These are phyloP conservation scores for Crotalaria pallida DNA, from an alignment of 306 rosid species.

Conservation along the genomic window DNA sequence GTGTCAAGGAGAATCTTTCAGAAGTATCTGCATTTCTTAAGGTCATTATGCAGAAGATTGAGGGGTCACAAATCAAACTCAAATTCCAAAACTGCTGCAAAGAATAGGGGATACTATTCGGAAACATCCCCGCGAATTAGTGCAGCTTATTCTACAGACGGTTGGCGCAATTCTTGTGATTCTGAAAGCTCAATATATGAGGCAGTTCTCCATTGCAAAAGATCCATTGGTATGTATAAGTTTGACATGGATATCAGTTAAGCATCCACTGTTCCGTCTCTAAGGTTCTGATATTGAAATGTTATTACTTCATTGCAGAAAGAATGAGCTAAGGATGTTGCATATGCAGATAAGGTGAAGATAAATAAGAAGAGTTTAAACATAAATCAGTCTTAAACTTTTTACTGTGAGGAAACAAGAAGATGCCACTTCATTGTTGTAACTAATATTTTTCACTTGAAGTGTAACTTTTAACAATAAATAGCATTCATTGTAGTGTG, in stretches of 20 bases:
- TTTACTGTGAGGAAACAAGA: background rate
- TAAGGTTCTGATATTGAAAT: conserved; percentile 16
- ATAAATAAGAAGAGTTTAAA: conserved; percentile 4
- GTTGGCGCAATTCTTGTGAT: conserved; percentile 86
- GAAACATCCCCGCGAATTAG: conserved; percentile 71
- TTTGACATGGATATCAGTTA: background rate
- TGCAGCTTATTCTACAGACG: conserved; percentile 67
- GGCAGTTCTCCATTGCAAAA: conserved; percentile 98
- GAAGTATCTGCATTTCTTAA: conserved; percentile 69
- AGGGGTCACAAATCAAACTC: conserved; percentile 49
- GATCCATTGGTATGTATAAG: conserved; percentile 64
- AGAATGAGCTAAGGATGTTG: conserved; percentile 33
- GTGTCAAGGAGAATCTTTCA: conserved; percentile 56
- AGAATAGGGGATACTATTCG: conserved; percentile 51
- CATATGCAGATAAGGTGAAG: conserved; percentile 25
- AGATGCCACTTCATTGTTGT: conserved; percentile 9
- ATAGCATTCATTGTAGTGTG: conserved; percentile 5
- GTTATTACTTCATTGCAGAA: conserved; percentile 35
- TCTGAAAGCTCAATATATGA: conserved; percentile 93
- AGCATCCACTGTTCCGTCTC: background rate
- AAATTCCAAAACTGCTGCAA: conserved; percentile 36
- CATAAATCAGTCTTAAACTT: background rate
- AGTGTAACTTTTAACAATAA: conserved; percentile 15
- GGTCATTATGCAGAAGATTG: conserved; percentile 66
- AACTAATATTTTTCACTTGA: conserved; percentile 5